These are phyloP conservation scores for Sporobolomyces pararoseus DNA, from an alignment of 768 basidiomycete genomes.

Conservation along the genomic window DNA sequence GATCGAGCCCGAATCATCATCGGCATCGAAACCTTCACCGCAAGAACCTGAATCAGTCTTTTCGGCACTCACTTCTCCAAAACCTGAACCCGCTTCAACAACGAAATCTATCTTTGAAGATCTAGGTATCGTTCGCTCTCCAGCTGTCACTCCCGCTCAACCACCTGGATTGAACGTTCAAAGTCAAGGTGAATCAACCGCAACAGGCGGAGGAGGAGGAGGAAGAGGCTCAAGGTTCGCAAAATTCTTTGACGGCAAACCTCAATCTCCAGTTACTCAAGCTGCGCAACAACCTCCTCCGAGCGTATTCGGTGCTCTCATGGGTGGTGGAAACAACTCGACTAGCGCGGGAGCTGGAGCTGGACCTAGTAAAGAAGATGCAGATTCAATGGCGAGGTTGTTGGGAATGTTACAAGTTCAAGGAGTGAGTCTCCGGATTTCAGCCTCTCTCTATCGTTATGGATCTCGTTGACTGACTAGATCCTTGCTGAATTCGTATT, in stretches of 20 bases:
- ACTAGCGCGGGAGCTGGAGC: no score
- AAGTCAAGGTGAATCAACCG: not conserved
- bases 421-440: conserved; percentile 4
- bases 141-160: not conserved
- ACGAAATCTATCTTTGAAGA: conserved; percentile 37
- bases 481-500: no score
- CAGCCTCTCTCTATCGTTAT: not conserved
- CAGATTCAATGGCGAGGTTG: conserved; percentile 36
- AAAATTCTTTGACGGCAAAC: conserved; percentile 41
- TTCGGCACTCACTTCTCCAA: conserved; percentile 4
- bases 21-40: not conserved
- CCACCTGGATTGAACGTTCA: not conserved
- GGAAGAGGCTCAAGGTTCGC: conserved; percentile 37
- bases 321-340: conserved; percentile 9
- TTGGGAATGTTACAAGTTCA: conserved; percentile 39
- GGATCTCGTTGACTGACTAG: no score
- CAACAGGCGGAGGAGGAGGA: not conserved
- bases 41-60: conserved; percentile 9
- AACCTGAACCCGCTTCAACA: not conserved
- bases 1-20: not conserved
- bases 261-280: conserved; percentile 12
- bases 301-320: conserved; percentile 30
- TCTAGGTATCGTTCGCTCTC: conserved; percentile 25
- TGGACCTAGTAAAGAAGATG: conserved; percentile 36
- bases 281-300: conserved; percentile 22